phyloP scores from a whole-genome alignment of 1,284 basidiomycete species.

The Fomitopsis pinicola region DNA sequence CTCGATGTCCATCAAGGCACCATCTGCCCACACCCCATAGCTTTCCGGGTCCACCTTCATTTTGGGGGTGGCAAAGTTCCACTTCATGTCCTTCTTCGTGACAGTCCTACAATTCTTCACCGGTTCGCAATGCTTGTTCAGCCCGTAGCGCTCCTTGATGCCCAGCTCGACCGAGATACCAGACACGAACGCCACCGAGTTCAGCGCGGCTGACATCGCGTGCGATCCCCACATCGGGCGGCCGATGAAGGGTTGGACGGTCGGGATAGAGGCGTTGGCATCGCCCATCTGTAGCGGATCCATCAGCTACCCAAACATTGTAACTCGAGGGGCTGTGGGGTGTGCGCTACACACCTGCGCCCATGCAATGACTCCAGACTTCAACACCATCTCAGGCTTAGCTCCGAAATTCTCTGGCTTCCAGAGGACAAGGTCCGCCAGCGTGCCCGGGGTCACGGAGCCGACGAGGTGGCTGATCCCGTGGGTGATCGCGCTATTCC shows the following conservation, averaged over 20 bases:
- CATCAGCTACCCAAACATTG: neutral
- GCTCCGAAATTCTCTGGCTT: slow-evolving; percentile 90
- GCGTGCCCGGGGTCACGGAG: slow-evolving; percentile 75
- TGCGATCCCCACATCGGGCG: slow-evolving; percentile 89
- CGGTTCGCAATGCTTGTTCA: slow-evolving; percentile 73
- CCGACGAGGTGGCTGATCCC: slow-evolving; percentile 90
- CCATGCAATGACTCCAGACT: slow-evolving; percentile 92
- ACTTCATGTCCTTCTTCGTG: slow-evolving; percentile 90
- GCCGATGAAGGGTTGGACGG: slow-evolving; percentile 84
- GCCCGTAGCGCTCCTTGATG: slow-evolving; percentile 63
- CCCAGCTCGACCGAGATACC: slow-evolving; percentile 64
- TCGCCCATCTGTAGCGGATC: slow-evolving; percentile 74
- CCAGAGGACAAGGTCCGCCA: slow-evolving; percentile 96
- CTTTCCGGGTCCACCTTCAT: slow-evolving; percentile 92
- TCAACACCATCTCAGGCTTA: slow-evolving; percentile 90
- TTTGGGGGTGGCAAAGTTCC: slow-evolving; percentile 78
- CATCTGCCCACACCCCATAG: slow-evolving; percentile 85
- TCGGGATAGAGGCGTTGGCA: slow-evolving; percentile 90
- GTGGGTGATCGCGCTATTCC: slow-evolving; percentile 82
- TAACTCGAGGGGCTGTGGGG: neutral
- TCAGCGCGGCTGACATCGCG: slow-evolving; percentile 70
- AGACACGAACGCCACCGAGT: slow-evolving; percentile 87
- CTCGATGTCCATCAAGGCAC: slow-evolving; percentile 68
- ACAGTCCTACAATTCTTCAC: slow-evolving; percentile 78
- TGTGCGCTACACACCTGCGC: slow-evolving; percentile 55